Conservation (phyloP, 2,329 filamentous ascomycete species). For the Mycocentrospora acerina region DNA sequence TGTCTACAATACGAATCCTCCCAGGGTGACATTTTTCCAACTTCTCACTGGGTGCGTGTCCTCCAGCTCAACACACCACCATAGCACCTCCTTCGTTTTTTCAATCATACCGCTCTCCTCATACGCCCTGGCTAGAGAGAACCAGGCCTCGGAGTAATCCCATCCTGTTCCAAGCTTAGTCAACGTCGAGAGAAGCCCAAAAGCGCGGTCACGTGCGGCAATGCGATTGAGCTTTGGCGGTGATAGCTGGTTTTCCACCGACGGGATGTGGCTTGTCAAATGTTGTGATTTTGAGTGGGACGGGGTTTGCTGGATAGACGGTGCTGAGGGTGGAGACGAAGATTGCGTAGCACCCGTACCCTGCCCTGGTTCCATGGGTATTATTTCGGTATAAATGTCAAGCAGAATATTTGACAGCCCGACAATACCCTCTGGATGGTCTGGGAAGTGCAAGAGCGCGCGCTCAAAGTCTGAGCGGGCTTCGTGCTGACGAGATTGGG, state of each 20-base stretch:
- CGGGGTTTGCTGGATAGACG: conserved; percentile 5
- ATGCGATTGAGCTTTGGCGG: conserved; percentile 77
- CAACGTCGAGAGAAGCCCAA: conserved; percentile 75
- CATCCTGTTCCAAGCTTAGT: conserved; percentile 86
- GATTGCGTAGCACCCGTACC: conserved; percentile 15
- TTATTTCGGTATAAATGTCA: conserved; percentile 72
- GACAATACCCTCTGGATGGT: conserved; percentile 79
- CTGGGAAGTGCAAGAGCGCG: conserved; percentile 73
- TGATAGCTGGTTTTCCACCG: conserved; percentile 46
- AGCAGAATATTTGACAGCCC: conserved; percentile 82
- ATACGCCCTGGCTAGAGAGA: conserved; percentile 79
- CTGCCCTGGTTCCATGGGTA: conserved; percentile 60
- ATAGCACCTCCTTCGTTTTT: conserved; percentile 88
- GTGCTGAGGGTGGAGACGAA: conserved; percentile 7
- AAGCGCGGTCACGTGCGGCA: conserved; percentile 87
- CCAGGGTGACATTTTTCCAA: conserved; percentile 67
- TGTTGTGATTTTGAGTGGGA: conserved; percentile 35
- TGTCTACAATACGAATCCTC: conserved; percentile 35
- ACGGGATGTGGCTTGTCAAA: conserved; percentile 54
- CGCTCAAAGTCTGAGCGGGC: conserved; percentile 80
- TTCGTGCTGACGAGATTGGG: conserved; percentile 63
- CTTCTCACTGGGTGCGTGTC: conserved; percentile 76
- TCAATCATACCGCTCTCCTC: conserved; percentile 83
- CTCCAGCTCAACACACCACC: conserved; percentile 97
- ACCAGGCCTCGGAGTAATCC: conserved; percentile 95